Base-by-base conservation (phyloP, 768 basidiomycete genomes). In the Cystobasidium ongulense region DNA sequence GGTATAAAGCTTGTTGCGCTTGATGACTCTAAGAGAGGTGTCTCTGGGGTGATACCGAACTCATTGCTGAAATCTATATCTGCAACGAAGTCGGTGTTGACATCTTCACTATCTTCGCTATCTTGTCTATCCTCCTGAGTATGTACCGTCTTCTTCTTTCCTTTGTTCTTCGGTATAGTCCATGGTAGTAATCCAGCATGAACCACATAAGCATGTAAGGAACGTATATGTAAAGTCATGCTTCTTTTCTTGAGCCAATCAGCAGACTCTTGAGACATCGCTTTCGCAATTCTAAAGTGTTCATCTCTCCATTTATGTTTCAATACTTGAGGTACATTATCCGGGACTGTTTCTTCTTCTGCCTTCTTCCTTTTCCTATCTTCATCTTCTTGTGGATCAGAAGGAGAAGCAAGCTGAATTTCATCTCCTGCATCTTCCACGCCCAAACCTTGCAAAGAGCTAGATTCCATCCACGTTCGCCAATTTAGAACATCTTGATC, bases 401-500 rank as follows among this genome's bases (percentile, higher is more conserved):
- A n/a, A n/a, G n/a, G 80, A 75, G 5, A 92, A 83, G 87, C 90
- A 92, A 23, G 11, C n/a, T n/a, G 10, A 23, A 8, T 27, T 23
- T 15, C 29, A 82, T 78, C 84, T 78, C 85, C n/a, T 83, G 85
- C 7, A 78, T 81, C 0, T 83, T 81, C 29, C 84, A 79, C 8
- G 11, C 25, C 57, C 25, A 46, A 1, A 25, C 67, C 15, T 70
- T 79, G 74, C 65, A 77, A 77, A 17, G 78, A 76, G 80, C 77
- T 79, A n/a, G 80, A 75, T 17, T 89, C 84, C 63, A 90, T 85
- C 91, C 92, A 98, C 0, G 84, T 83, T 29, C 87, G 85, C 93
- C 93, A 96, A 82, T 94, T 89, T 53, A 97, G 85, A 63, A 92
- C 86, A 76, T 85, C 85, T 80, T 97, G 92, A 82, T 98, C 94